phyloP scores from a whole-genome alignment of 495 filamentous ascomycete genomes.

The Wilcoxina mikolae region DNA sequence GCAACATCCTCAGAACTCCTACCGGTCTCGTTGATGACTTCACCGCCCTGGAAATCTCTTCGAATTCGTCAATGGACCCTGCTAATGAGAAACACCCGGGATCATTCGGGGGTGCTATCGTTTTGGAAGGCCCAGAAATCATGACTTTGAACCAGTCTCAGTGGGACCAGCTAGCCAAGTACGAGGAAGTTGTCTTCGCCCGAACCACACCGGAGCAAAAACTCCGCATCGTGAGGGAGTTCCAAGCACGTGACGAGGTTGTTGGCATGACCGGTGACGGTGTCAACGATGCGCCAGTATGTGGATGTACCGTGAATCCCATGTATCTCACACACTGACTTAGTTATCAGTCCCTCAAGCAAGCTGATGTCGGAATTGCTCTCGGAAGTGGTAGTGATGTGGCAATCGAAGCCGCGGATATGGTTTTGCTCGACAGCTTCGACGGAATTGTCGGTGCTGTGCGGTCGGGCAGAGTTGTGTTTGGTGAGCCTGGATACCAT shows the following conservation, averaged over 20 bases:
- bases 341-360: slow-evolving; percentile 33
- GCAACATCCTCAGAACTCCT: slow-evolving; percentile 46
- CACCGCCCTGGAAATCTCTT: slow-evolving; percentile 24
- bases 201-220: slow-evolving; percentile 65
- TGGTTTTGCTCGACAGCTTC: slow-evolving; percentile 55
- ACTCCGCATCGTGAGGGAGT: slow-evolving; percentile 54
- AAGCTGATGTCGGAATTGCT: slow-evolving; percentile 41
- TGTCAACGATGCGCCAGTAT: slow-evolving; percentile 42
- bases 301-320: background rate
- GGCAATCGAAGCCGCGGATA: slow-evolving; percentile 55
- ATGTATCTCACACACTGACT: background rate
- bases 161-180: slow-evolving; percentile 43
- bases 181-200: slow-evolving; percentile 52
- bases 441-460: slow-evolving; percentile 52
- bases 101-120: slow-evolving; percentile 28
- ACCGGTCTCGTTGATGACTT: slow-evolving; percentile 30
- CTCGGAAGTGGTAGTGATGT: slow-evolving; percentile 42
- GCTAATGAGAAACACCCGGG: slow-evolving; percentile 11
- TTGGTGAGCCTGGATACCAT: slow-evolving; percentile 17
- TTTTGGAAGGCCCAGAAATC: slow-evolving; percentile 45
- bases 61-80: too few species aligned
- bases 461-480: slow-evolving; percentile 42
- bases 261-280: slow-evolving; percentile 43
- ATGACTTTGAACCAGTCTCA: slow-evolving; percentile 41
- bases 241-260: slow-evolving; percentile 38